These are phyloP conservation scores for Cystoisospora suis DNA, from an alignment of 169 alveolate genomes.

Conservation along the genomic window DNA sequence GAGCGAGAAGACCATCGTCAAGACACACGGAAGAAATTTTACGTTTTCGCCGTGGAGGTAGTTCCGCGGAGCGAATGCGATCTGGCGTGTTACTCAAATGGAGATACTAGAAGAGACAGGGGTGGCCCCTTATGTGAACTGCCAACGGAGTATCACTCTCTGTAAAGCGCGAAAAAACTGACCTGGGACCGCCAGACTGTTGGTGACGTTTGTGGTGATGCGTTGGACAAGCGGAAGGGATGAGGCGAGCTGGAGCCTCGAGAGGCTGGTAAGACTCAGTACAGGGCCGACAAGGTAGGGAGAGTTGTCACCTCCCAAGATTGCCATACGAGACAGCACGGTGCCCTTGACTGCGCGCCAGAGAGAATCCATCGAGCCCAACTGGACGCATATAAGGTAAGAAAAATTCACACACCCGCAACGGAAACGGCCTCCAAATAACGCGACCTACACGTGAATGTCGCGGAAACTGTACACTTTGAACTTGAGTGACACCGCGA, in stretches of 20 bases:
- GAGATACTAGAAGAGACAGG: no score
- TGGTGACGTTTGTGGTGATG: no score
- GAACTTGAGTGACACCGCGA: neutral
- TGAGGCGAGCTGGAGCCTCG: constrained; percentile 11
- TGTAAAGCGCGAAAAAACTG: no score
- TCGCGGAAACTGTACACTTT: neutral
- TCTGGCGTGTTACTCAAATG: no score
- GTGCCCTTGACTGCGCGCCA: constrained; percentile 2
- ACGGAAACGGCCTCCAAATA: no score
- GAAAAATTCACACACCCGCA: neutral
- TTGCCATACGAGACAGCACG: neutral
- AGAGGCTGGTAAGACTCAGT: neutral
- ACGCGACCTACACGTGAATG: neutral
- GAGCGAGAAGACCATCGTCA: no score
- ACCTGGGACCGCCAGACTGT: no score
- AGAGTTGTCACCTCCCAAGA: neutral
- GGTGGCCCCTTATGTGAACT: no score
- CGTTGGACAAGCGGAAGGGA: neutral
- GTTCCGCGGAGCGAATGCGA: no score
- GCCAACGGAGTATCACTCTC: no score
- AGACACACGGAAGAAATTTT: no score
- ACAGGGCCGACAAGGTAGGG: constrained; percentile 15
- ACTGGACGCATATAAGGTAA: neutral
- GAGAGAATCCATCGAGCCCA: neutral
- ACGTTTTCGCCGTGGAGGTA: no score